phyloP scores from a whole-genome alignment of 495 filamentous ascomycete species.

The Hyaloscypha finlandica region DNA sequence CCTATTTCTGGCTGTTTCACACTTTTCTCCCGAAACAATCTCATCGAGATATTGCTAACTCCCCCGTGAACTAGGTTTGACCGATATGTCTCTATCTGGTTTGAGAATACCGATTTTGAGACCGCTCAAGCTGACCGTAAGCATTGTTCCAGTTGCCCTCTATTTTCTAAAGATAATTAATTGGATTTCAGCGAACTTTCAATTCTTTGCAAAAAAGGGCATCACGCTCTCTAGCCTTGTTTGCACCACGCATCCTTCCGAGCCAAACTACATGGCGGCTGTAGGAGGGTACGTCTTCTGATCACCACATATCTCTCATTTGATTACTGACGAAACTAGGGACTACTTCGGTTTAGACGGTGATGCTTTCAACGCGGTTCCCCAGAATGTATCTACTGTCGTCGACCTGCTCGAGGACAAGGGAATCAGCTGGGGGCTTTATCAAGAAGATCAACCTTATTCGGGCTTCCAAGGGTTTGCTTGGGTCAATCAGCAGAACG shows the following conservation, averaged over 20 bases:
- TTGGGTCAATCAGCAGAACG: constrained; percentile 55
- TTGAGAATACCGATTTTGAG: constrained; percentile 69
- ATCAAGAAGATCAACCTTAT: constrained; percentile 71
- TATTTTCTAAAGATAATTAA: constrained; percentile 30
- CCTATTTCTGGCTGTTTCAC: too few species aligned
- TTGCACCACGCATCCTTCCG: constrained; percentile 64
- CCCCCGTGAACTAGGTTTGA: constrained; percentile 46
- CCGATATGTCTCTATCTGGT: constrained; percentile 69
- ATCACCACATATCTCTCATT: neutral
- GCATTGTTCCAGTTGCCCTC: constrained; percentile 29
- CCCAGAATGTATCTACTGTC: constrained; percentile 66
- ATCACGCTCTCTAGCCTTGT: constrained; percentile 64
- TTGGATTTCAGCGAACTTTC: constrained; percentile 43
- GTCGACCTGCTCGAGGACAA: constrained; percentile 71
- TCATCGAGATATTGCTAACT: too few species aligned
- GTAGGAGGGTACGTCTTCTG: constrained; percentile 54
- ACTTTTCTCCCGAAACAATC: too few species aligned
- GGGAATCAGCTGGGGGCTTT: constrained; percentile 69
- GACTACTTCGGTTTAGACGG: constrained; percentile 47
- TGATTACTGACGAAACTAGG: neutral
- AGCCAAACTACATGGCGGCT: constrained; percentile 72
- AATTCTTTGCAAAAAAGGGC: constrained; percentile 62
- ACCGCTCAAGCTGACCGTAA: constrained; percentile 37
- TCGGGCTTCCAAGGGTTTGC: constrained; percentile 63
- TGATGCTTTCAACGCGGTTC: constrained; percentile 59